Conservation (phyloP, 1,284 basidiomycete species). For the Cutaneotrichosporon sp. region DNA sequence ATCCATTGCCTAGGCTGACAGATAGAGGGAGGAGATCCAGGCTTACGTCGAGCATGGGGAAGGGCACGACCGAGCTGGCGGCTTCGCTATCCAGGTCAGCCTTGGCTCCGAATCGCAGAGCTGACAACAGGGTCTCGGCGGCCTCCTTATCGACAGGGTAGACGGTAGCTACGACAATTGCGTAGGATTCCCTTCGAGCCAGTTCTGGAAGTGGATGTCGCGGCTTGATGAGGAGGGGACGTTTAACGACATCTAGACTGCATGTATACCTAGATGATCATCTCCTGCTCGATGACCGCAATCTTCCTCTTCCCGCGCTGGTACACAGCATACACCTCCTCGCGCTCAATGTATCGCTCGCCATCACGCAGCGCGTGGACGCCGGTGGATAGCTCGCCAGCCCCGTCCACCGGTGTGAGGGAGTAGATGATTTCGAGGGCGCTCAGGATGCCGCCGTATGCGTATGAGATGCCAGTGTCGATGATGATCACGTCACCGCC, state of each 20-base stretch:
- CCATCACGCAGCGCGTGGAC: conserved; percentile 20
- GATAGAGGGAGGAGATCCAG: conserved; percentile 59
- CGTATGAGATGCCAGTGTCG: conserved; percentile 86
- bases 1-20: not conserved
- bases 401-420: conserved; percentile 48
- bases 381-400: conserved; percentile 6
- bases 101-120: not conserved
- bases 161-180: conserved; percentile 92
- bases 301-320: conserved; percentile 41
- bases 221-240: conserved; percentile 47
- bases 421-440: conserved; percentile 81
- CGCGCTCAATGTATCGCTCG: conserved; percentile 66
- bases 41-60: conserved; percentile 88
- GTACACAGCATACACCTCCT: conserved; percentile 76
- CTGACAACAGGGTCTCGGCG: conserved; percentile 67
- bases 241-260: conserved; percentile 45
- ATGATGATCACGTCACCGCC: conserved; percentile 85
- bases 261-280: conserved; percentile 7
- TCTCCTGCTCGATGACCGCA: conserved; percentile 34
- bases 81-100: conserved; percentile 86
- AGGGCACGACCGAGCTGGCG: conserved; percentile 86
- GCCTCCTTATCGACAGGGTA: conserved; percentile 73
- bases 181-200: conserved; percentile 62
- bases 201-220: conserved; percentile 52
- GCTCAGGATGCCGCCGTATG: conserved; percentile 85